Evolutionary conservation across 768 basidiomycete genomes (phyloP).

Genomic region (Fomitopsis serialis): DNA sequence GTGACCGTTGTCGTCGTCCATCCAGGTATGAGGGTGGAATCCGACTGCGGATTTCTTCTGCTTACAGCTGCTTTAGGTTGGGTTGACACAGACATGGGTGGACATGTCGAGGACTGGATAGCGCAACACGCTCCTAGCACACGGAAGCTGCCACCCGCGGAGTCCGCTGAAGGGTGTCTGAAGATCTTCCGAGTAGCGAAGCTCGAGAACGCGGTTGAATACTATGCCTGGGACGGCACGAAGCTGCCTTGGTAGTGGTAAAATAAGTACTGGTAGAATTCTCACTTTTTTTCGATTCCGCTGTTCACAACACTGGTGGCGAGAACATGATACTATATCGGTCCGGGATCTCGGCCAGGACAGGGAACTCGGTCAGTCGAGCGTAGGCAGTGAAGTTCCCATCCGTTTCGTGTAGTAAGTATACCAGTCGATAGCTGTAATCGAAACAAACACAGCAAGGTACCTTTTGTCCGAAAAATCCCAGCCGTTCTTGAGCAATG

Average conservation of each 20-base stretch:
- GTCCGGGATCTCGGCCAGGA: too few species aligned
- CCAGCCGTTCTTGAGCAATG: too few species aligned
- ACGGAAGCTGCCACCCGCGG: background rate
- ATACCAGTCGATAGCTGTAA: too few species aligned
- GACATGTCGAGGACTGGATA: background rate
- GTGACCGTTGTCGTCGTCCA: background rate
- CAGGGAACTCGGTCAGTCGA: too few species aligned
- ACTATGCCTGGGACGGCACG: background rate
- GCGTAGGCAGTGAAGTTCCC: too few species aligned
- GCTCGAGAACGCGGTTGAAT: background rate
- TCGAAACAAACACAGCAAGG: too few species aligned
- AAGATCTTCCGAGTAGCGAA: background rate
- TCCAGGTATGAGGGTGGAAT: background rate
- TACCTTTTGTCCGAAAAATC: too few species aligned
- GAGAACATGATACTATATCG: too few species aligned
- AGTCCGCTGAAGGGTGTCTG: background rate
- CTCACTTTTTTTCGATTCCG: too few species aligned
- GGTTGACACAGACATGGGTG: slow-evolving; percentile 3
- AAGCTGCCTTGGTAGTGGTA: background rate
- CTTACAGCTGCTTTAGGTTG: background rate
- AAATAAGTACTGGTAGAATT: too few species aligned
- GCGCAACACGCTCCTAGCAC: background rate
- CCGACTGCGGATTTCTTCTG: background rate
- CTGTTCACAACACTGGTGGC: too few species aligned
- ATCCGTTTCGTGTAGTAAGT: too few species aligned